A percentile compares a stretch with the other conserved stretches of the same genome.
Conservation (phyloP, 164 flowering plant species). For the Amborella trichopoda region DNA sequence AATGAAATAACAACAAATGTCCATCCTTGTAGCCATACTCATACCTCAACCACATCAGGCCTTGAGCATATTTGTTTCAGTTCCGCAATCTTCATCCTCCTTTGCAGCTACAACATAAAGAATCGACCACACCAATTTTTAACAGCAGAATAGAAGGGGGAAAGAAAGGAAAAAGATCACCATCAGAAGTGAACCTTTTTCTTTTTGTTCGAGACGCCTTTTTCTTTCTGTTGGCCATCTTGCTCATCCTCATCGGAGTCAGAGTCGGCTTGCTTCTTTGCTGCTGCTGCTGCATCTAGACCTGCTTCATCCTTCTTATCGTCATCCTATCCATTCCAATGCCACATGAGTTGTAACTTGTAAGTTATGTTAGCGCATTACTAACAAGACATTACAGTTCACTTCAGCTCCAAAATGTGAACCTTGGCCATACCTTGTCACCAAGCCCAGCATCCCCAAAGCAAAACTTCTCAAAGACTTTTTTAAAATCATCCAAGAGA, state of each 20-base stretch:
- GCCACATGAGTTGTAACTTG: not conserved
- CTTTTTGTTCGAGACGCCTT: constrained; percentile 80
- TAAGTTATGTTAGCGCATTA: not conserved
- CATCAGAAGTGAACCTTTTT: constrained; percentile 54
- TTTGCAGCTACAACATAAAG: constrained; percentile 69
- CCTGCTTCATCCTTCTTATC: constrained; percentile 66
- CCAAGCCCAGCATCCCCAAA: constrained; percentile 29
- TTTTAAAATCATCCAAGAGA: constrained; percentile 62
- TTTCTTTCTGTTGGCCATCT: constrained; percentile 67
- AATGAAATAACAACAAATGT: not conserved
- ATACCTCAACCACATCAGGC: constrained; percentile 98
- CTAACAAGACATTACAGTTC: not conserved
- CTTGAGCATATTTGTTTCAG: constrained; percentile 78
- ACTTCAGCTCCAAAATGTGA: not conserved
- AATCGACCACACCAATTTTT: not conserved
- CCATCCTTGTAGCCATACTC: not conserved
- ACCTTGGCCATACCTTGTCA: constrained; percentile 11
- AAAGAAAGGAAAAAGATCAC: not conserved
- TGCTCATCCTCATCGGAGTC: constrained; percentile 79
- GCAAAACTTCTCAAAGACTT: constrained; percentile 69
- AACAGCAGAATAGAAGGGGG: not conserved
- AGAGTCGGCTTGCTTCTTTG: constrained; percentile 57
- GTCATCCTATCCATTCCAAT: constrained; percentile 26
- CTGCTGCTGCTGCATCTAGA: constrained; percentile 30
- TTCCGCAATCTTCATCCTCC: constrained; percentile 95